These are phyloP conservation scores for Vaccinium vitisidaea DNA, from an alignment of 148 eudicot genomes.

Conservation along the genomic window DNA sequence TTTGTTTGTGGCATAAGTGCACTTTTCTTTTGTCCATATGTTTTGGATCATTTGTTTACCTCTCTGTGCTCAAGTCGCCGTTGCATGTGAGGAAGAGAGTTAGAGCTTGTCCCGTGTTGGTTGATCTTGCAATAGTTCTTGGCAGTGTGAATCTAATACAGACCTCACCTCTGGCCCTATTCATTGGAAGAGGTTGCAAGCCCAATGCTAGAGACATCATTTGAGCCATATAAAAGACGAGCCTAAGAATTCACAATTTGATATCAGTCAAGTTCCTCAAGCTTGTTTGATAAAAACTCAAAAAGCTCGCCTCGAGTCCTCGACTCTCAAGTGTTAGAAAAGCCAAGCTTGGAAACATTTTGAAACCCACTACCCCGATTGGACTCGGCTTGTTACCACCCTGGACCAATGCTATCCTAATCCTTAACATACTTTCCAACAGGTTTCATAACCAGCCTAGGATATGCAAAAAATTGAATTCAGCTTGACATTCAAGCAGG, in stretches of 20 bases:
- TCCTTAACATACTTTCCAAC: not conserved
- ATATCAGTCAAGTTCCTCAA: not conserved
- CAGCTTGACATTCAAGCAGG: not conserved
- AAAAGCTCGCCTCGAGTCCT: not conserved
- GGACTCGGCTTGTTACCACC: not conserved
- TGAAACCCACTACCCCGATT: not conserved
- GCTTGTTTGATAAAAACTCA: not conserved
- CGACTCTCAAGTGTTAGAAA: not conserved
- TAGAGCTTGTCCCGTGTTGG: not conserved
- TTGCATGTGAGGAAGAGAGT: no score
- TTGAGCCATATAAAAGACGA: not conserved
- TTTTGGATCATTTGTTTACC: no score
- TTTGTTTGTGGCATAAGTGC: no score
- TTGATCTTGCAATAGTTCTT: not conserved
- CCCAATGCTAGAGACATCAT: not conserved
- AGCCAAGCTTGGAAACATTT: not conserved
- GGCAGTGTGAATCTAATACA: not conserved
- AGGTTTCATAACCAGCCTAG: not conserved
- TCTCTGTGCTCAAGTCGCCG: no score
- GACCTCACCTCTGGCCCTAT: not conserved
- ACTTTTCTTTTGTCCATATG: no score
- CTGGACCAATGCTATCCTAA: not conserved
- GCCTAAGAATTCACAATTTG: not conserved
- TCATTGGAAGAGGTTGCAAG: not conserved
- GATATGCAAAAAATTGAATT: not conserved